Conservation (phyloP, 257 asterid genomes). For the Lycium ferocissimum region DNA sequence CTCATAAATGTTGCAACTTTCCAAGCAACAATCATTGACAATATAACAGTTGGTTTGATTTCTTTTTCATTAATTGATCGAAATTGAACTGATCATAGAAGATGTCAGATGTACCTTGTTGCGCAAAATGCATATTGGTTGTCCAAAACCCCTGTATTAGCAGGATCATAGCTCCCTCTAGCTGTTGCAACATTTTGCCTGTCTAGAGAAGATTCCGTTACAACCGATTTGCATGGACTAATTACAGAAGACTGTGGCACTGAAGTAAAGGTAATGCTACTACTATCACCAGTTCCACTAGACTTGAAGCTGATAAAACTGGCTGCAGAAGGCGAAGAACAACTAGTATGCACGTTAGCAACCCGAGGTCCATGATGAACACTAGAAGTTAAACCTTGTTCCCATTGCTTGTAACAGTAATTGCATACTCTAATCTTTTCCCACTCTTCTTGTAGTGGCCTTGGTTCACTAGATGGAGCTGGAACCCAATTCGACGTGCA, state of each 20-base stretch:
- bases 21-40: constrained; percentile 25
- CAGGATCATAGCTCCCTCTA: constrained; percentile 42
- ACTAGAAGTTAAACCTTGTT: constrained; percentile 45
- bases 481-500: constrained; percentile 90
- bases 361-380: constrained; percentile 56
- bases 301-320: constrained; percentile 89
- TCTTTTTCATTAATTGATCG: neutral
- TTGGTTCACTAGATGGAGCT: constrained; percentile 42
- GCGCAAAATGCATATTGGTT: constrained; percentile 50
- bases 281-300: constrained; percentile 72
- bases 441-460: constrained; percentile 57
- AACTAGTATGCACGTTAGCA: constrained; percentile 53
- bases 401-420: constrained; percentile 83
- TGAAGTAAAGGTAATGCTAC: constrained; percentile 60
- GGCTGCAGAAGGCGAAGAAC: constrained; percentile 62
- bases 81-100: constrained; percentile 24
- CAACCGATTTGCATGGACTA: constrained; percentile 63
- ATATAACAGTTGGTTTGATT: neutral
- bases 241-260: constrained; percentile 63
- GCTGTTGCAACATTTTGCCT: constrained; percentile 50
- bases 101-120: constrained; percentile 58
- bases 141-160: constrained; percentile 43
- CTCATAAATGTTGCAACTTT: neutral
- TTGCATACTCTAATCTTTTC: constrained; percentile 84
- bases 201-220: constrained; percentile 58